Evolutionary conservation across 208 protist species (phyloP).

Genomic region (Angomonas ambiguus): DNA sequence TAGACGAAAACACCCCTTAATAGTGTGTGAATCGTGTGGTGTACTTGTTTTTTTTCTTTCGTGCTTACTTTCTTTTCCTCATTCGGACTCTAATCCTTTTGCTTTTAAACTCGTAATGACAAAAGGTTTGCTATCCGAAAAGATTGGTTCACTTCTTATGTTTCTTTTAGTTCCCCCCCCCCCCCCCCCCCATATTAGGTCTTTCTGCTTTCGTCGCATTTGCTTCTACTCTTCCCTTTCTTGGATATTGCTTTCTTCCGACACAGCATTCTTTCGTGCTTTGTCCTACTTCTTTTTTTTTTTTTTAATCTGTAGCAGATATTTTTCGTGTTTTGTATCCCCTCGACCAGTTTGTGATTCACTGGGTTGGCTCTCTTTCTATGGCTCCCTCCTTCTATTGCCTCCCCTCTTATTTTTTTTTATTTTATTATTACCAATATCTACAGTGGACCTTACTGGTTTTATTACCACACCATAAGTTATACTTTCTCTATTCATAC

Average conservation of each 20-base stretch:
- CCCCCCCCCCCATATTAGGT: too few species aligned
- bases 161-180: too few species aligned
- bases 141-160: constrained; percentile 7
- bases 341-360: too few species aligned
- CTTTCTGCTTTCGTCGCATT: neutral
- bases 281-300: constrained; percentile 18
- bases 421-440: too few species aligned
- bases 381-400: too few species aligned
- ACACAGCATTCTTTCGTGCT: neutral
- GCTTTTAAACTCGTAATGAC: neutral
- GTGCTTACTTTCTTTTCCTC: neutral
- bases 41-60: neutral
- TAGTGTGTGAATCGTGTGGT: too few species aligned
- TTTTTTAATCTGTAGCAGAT: constrained; percentile 5
- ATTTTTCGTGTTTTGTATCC: neutral
- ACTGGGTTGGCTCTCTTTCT: too few species aligned
- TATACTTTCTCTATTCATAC: neutral
- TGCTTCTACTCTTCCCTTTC: neutral
- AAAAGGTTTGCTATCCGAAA: constrained; percentile 10
- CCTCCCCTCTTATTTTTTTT: too few species aligned
- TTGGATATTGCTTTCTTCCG: neutral
- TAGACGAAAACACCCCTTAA: too few species aligned
- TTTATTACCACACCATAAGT: too few species aligned
- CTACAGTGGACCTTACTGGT: too few species aligned
- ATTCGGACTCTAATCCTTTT: constrained; percentile 10